Percentiles rank a stretch among this genome's conserved stretches.
Evolutionary conservation across 352 stramenopile species (phyloP).

Genomic region (Globisporangium takayamanum): DNA sequence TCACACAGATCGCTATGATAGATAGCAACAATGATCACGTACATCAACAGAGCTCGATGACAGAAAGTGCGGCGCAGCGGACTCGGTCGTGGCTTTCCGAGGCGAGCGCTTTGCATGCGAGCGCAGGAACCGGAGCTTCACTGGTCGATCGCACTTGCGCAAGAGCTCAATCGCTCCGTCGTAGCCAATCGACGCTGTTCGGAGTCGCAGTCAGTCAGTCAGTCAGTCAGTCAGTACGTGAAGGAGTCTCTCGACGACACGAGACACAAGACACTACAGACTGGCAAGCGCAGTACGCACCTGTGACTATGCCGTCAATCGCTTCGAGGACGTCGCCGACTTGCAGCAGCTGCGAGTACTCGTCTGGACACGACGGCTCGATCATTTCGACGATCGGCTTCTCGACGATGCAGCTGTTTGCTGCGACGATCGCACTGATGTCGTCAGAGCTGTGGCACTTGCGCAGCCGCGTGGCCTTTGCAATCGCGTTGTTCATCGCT

Average conservation of each 20-base stretch:
- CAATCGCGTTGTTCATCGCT: neutral
- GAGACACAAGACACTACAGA: neutral
- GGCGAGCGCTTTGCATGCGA: constrained; percentile 9
- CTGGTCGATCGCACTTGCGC: constrained; percentile 42
- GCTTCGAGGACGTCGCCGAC: constrained; percentile 67
- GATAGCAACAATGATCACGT: constrained; percentile 5
- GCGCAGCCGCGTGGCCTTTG: constrained; percentile 13
- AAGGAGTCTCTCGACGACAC: neutral
- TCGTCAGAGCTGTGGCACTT: constrained; percentile 63
- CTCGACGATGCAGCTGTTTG: constrained; percentile 13
- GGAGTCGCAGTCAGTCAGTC: constrained; percentile 1
- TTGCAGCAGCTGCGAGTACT: constrained; percentile 39
- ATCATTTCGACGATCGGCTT: constrained; percentile 44
- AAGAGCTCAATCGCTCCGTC: constrained; percentile 46
- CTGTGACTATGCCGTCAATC: constrained; percentile 64
- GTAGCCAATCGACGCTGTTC: constrained; percentile 52
- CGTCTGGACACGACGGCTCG: constrained; percentile 18
- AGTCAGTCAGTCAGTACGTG: neutral
- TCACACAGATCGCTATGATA: neutral
- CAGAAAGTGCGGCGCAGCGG: constrained; percentile 7
- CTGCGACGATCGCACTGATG: constrained; percentile 26
- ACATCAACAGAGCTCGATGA: constrained; percentile 36
- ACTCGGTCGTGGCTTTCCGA: constrained; percentile 5
- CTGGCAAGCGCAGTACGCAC: constrained; percentile 13
- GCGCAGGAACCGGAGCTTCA: constrained; percentile 61